Evolutionary conservation across 2,329 filamentous ascomycete genomes (phyloP).

Genomic region (Ambrosiella xylebori): DNA sequence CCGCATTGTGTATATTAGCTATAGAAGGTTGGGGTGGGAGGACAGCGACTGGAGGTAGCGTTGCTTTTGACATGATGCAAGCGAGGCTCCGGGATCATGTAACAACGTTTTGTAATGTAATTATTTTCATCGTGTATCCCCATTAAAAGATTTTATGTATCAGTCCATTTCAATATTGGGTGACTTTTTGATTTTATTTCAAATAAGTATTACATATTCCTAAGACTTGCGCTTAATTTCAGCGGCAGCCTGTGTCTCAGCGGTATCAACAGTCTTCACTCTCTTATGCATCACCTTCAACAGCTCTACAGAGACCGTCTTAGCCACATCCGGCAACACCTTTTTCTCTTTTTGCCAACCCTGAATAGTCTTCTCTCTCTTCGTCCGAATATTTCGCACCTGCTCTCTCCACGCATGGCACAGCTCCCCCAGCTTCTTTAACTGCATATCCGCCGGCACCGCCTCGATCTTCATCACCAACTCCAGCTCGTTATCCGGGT

Average conservation of each 20-base stretch:
- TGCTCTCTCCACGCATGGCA: constrained; percentile 34
- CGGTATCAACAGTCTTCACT: constrained; percentile 31
- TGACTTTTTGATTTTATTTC: background rate
- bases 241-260: constrained; percentile 32
- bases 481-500: constrained; percentile 41
- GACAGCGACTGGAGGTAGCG: background rate
- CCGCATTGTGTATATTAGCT: background rate
- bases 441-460: constrained; percentile 31
- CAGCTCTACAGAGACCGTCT: constrained; percentile 29
- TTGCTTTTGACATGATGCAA: background rate
- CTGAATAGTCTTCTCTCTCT: constrained; percentile 31
- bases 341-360: constrained; percentile 29
- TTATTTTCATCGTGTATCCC: background rate
- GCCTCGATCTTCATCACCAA: constrained; percentile 36
- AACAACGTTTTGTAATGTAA: constrained; percentile 1
- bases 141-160: background rate
- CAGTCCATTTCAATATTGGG: background rate
- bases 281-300: constrained; percentile 36
- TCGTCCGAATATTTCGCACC: constrained; percentile 29
- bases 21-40: background rate
- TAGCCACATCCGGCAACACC: constrained; percentile 31
- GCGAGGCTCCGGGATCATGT: background rate
- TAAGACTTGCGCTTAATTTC: constrained; percentile 19
- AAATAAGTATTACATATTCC: background rate
- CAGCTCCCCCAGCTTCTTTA: constrained; percentile 26